Base-by-base conservation (phyloP, 805 yeast species). In the Pichia sporocuriosa region DNA sequence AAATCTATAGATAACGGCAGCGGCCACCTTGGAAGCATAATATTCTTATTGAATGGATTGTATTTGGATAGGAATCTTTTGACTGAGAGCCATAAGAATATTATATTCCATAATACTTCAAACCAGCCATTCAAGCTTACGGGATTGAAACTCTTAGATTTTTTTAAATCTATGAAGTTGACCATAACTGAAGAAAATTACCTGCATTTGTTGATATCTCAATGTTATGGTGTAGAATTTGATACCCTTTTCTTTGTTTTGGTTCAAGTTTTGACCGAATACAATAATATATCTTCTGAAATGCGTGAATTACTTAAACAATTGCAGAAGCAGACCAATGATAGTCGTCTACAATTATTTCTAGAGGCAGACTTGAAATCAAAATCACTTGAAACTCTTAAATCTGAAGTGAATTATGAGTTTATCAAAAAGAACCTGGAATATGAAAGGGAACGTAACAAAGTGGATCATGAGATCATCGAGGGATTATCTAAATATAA, bases 221-320 rank as follows among this genome's bases (percentile, higher is more conserved):
- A 59, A 36, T 38, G 49, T 5, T 40, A 30, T 23, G 65, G 65
- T 3, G 38, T 32, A 11, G 61, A 56, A 29, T 52, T 51, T 32
- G 58, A 52, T 26, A 52, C 57, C 6, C 12, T 60, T 2, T 53
- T 46, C 26, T 32, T 49, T n/a, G 16, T 55, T 12, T 34, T 55
- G 6, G 21, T 45, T 1, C 24, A 46, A 9, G 23, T 40, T 7
- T 17, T 57, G 10, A 33, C 42, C 11, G 39, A 37, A 3, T 35
- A 47, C 32, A 40, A 44, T 2, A 13, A 33, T 3, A 16, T 55
- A 3, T 20, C 48, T 4, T 2, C 3, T 1, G 33, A 40, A 16
- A 42, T 43, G 1, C 25, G 15, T 4, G 25, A 27, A 1, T 35
- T 49, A 16, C 25, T 59, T 8, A n/a, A 30, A 4, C 7, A 21